Conservation (phyloP, 331 rosid genomes). For the Malus hybrid region DNA sequence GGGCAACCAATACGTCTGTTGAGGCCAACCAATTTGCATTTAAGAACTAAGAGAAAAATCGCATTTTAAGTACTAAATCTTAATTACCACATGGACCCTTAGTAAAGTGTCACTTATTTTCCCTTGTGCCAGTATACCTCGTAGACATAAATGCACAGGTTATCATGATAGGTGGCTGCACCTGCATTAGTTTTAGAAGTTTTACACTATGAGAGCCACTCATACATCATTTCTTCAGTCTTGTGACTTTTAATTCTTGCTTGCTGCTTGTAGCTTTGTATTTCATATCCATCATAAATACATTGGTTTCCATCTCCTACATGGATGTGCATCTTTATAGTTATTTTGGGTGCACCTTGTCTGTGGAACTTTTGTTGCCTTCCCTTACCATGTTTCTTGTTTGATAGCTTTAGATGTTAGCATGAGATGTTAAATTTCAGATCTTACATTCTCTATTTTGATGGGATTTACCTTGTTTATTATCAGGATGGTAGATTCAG, state of each 20-base stretch:
- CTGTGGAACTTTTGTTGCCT: not conserved
- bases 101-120: not conserved
- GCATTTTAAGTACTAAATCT: not conserved
- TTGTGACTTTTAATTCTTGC: not conserved
- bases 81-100: not conserved
- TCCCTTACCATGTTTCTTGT: not conserved
- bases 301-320: not conserved
- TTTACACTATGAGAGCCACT: not conserved
- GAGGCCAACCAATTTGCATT: not conserved
- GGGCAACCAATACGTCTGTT: not conserved
- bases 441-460: slow-evolving; percentile 11
- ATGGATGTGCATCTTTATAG: not conserved
- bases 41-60: not conserved
- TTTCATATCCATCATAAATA: not conserved
- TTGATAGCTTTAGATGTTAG: slow-evolving; percentile 13
- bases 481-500: slow-evolving; percentile 96
- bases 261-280: not conserved
- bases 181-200: not conserved
- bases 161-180: not conserved
- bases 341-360: not conserved
- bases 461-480: slow-evolving; percentile 25
- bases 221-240: not conserved
- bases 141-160: not conserved
- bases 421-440: slow-evolving; percentile 3
- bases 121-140: not conserved